These are phyloP conservation scores for Melampsora americana DNA, from an alignment of 1,284 basidiomycete species.

Conservation along the genomic window DNA sequence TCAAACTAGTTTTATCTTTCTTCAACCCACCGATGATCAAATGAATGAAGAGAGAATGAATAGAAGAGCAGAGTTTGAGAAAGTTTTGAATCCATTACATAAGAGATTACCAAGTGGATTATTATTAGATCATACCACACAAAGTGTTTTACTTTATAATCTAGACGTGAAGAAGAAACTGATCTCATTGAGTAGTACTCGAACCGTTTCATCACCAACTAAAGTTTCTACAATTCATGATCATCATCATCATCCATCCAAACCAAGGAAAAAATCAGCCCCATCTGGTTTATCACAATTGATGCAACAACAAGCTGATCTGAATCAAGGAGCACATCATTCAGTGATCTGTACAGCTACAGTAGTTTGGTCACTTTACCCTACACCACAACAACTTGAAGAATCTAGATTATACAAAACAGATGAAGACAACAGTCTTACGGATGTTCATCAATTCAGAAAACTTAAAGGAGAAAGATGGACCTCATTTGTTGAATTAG, in stretches of 20 bases:
- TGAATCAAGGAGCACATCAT: background rate
- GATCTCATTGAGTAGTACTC: background rate
- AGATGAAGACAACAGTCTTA: background rate
- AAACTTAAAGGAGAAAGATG: conserved; percentile 10
- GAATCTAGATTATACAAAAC: background rate
- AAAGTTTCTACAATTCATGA: background rate
- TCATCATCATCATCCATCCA: background rate
- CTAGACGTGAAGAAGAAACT: conserved; percentile 26
- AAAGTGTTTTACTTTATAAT: conserved; percentile 27
- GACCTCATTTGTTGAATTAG: conserved; percentile 37
- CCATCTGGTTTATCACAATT: conserved; percentile 38
- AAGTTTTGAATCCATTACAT: conserved; percentile 22
- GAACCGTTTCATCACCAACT: background rate
- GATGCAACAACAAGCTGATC: conserved; percentile 25
- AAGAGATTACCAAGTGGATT: conserved; percentile 28
- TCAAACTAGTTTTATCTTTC: conserved; percentile 23
- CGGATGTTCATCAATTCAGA: background rate
- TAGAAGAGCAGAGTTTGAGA: background rate
- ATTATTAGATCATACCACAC: conserved; percentile 21
- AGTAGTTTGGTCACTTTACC: background rate
- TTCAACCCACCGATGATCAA: conserved; percentile 2
- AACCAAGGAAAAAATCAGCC: background rate
- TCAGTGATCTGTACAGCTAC: background rate
- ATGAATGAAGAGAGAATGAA: background rate
- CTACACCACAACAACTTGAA: background rate